Conservation (phyloP, 2,329 filamentous ascomycete species). For the Raffaelea ambrosiae region DNA sequence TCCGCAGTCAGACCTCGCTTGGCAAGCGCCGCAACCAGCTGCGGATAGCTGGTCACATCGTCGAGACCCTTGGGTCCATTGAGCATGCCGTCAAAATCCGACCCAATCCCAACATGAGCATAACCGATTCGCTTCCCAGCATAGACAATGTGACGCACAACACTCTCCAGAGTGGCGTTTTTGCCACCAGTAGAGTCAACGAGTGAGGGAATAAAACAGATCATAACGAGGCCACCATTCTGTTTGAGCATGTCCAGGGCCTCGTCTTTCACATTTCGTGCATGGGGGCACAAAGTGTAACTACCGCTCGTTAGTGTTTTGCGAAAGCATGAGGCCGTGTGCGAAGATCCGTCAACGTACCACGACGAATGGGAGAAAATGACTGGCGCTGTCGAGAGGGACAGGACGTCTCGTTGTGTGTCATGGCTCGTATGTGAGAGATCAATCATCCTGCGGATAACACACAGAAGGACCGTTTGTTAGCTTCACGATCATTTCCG, state of each 20-base stretch:
- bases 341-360: conserved; percentile 20
- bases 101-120: conserved; percentile 78
- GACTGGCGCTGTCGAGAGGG: conserved; percentile 48
- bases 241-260: conserved; percentile 52
- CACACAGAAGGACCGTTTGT: too few species aligned
- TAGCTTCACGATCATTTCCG: too few species aligned
- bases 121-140: conserved; percentile 78
- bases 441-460: conserved; percentile 44
- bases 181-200: conserved; percentile 10
- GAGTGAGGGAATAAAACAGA: conserved; percentile 45
- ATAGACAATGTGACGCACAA: conserved; percentile 61
- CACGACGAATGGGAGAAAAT: conserved; percentile 63
- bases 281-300: conserved; percentile 51
- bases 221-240: conserved; percentile 55
- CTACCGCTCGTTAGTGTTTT: not conserved
- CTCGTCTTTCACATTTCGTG: conserved; percentile 61
- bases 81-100: conserved; percentile 75
- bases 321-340: too few species aligned
- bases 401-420: conserved; percentile 58
- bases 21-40: conserved; percentile 66
- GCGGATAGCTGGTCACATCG: conserved; percentile 76
- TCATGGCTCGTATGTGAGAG: conserved; percentile 48
- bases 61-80: conserved; percentile 63
- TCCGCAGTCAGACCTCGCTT: conserved; percentile 40
- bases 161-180: not conserved